Percentiles rank a stretch among this genome's conserved stretches.
phyloP scores from a whole-genome alignment of 768 basidiomycete genomes.

The Boletus pseudopeckii region DNA sequence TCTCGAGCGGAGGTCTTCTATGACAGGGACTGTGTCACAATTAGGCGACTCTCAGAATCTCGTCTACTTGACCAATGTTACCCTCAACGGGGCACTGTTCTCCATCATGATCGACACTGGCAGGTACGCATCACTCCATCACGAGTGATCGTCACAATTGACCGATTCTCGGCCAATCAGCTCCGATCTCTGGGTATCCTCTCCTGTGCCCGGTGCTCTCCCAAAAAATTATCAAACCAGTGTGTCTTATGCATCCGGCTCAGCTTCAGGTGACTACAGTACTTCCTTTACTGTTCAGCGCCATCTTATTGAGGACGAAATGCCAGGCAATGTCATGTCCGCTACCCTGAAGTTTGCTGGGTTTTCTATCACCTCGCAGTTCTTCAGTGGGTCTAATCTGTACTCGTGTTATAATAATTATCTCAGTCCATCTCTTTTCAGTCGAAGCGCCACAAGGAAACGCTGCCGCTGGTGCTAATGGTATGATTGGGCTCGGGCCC shows the following conservation, averaged over 20 bases:
- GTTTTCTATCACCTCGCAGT: conserved; percentile 48
- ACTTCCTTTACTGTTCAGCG: not conserved
- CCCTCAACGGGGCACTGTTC: conserved; percentile 34
- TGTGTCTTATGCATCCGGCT: conserved; percentile 54
- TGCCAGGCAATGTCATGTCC: conserved; percentile 27
- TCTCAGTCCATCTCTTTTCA: conserved; percentile 8
- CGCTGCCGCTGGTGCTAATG: conserved; percentile 20
- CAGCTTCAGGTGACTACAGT: conserved; percentile 40
- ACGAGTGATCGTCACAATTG: not conserved
- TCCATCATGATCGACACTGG: conserved; percentile 45
- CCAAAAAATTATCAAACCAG: conserved; percentile 36
- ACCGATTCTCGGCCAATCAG: conserved; percentile 33
- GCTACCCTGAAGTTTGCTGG: conserved; percentile 31
- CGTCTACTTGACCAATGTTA: conserved; percentile 37
- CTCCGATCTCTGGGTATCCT: conserved; percentile 63
- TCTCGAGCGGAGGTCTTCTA: conserved; percentile 24
- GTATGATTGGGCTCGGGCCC: conserved; percentile 59
- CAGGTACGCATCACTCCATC: conserved; percentile 31
- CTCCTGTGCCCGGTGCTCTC: conserved; percentile 37
- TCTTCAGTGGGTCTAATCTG: conserved; percentile 11
- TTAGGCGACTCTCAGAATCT: conserved; percentile 33
- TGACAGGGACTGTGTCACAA: conserved; percentile 25
- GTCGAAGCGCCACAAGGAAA: conserved; percentile 16
- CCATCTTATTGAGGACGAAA: not conserved
- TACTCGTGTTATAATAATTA: not conserved